Conservation (phyloP, 1,284 basidiomycete genomes). For the Phaffia rhodozyma region DNA sequence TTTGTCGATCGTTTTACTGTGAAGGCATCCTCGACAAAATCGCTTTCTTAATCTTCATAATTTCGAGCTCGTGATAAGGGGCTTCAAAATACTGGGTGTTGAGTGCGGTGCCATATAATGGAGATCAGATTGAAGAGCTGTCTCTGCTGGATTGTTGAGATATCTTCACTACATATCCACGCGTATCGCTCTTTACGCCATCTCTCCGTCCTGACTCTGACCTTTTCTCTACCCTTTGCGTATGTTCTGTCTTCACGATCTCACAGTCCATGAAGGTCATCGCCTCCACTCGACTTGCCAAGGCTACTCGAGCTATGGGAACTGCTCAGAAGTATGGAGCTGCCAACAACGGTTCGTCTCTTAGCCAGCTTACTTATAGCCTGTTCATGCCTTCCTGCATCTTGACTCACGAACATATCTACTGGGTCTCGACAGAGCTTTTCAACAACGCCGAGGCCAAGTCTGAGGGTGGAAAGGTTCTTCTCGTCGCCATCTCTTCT, state of each 20-base stretch:
- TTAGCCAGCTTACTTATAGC: slow-evolving; percentile 3
- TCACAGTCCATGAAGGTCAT: slow-evolving; percentile 97
- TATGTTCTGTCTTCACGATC: neutral
- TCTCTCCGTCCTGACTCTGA: neutral
- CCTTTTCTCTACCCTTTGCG: neutral
- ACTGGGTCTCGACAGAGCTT: slow-evolving; percentile 48
- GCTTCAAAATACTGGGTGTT: no score
- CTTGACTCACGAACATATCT: neutral
- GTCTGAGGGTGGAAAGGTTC: slow-evolving; percentile 52
- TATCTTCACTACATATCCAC: no score
- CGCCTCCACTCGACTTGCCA: slow-evolving; percentile 91
- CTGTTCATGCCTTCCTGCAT: neutral
- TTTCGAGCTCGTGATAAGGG: no score
- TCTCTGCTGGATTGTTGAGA: no score
- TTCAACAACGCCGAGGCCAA: slow-evolving; percentile 51
- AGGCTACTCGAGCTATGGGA: slow-evolving; percentile 89
- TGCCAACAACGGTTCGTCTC: slow-evolving; percentile 72
- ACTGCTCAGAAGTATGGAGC: slow-evolving; percentile 87
- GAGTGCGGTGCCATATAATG: no score
- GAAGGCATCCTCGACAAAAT: no score
- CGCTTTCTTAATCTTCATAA: no score
- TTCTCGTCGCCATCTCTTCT: slow-evolving; percentile 87
- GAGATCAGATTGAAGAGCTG: no score
- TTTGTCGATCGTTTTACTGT: no score
- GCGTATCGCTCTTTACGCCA: neutral